Conservation (phyloP, 495 filamentous ascomycete species). For the Staphylotrichum longicolle region DNA sequence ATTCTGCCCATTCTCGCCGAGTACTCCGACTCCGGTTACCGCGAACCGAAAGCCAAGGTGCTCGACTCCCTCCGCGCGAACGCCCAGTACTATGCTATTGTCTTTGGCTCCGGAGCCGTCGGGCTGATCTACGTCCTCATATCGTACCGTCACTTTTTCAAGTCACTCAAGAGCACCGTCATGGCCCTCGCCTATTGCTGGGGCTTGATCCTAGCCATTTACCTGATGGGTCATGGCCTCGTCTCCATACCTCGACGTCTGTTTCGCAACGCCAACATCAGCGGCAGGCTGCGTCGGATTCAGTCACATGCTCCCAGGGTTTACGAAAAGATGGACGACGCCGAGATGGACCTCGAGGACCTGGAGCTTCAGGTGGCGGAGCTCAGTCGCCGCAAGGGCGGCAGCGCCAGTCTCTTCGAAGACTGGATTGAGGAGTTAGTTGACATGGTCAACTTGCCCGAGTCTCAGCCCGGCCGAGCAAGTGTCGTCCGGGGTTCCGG, state of each 20-base stretch:
- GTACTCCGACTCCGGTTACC: conserved; percentile 89
- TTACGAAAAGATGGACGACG: conserved; percentile 85
- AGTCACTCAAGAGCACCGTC: conserved; percentile 71
- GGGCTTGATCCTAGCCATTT: conserved; percentile 86
- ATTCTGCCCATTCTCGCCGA: conserved; percentile 92
- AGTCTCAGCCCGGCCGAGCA: conserved; percentile 52
- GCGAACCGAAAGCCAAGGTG: conserved; percentile 74
- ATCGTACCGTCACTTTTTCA: conserved; percentile 59
- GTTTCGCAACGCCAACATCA: conserved; percentile 71
- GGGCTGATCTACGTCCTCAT: conserved; percentile 81
- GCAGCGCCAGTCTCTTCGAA: conserved; percentile 74
- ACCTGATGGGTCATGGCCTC: conserved; percentile 94
- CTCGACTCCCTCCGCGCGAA: conserved; percentile 82
- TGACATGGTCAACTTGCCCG: conserved; percentile 67
- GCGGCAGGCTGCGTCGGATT: conserved; percentile 65
- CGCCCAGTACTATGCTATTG: conserved; percentile 79
- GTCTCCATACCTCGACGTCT: conserved; percentile 84
- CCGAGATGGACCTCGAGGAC: conserved; percentile 74
- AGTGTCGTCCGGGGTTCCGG: conserved; percentile 40
- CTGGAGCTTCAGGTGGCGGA: conserved; percentile 75
- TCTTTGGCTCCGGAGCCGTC: conserved; percentile 65
- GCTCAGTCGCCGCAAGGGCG: conserved; percentile 76
- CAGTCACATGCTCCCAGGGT: conserved; percentile 76
- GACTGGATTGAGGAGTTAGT: conserved; percentile 93
- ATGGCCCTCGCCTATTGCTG: conserved; percentile 95